phyloP scores from a whole-genome alignment of 140 eudicot species.

The Senecio squalidus region DNA sequence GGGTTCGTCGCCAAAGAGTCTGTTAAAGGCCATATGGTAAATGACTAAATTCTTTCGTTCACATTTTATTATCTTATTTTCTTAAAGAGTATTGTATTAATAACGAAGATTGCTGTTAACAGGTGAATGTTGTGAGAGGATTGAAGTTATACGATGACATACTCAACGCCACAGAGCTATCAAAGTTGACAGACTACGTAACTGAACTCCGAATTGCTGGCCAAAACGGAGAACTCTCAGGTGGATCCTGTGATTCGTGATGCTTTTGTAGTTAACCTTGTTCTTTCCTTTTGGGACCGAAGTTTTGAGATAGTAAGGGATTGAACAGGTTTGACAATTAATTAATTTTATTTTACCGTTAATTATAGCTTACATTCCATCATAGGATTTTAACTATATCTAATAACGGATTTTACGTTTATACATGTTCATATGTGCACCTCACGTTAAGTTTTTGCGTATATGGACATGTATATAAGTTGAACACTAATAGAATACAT shows the following conservation, averaged over 20 bases:
- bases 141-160: conserved; percentile 82
- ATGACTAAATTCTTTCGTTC: neutral
- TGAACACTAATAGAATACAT: too few relatives aligned
- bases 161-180: conserved; percentile 62
- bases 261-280: conserved; percentile 74
- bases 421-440: too few relatives aligned
- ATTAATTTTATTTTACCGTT: conserved; percentile 26
- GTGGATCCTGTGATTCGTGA: conserved; percentile 91
- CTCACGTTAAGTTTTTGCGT: too few relatives aligned
- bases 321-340: conserved; percentile 74
- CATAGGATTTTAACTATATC: too few relatives aligned
- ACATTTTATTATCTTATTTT: neutral
- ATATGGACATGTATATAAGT: too few relatives aligned
- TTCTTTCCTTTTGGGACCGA: conserved; percentile 72
- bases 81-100: neutral
- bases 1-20: conserved; percentile 94
- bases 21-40: conserved; percentile 90
- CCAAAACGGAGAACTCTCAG: conserved; percentile 98
- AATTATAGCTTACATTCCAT: conserved; percentile 15
- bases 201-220: conserved; percentile 89
- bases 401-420: too few relatives aligned
- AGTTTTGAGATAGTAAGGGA: conserved; percentile 80
- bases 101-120: conserved; percentile 12
- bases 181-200: conserved; percentile 74
- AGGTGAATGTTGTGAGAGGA: conserved; percentile 99